A percentile compares a stretch with the other conserved stretches of the same genome.
These are phyloP conservation scores for Phytopythium delawarense DNA, from an alignment of 352 stramenopile genomes.

Conservation along the genomic window DNA sequence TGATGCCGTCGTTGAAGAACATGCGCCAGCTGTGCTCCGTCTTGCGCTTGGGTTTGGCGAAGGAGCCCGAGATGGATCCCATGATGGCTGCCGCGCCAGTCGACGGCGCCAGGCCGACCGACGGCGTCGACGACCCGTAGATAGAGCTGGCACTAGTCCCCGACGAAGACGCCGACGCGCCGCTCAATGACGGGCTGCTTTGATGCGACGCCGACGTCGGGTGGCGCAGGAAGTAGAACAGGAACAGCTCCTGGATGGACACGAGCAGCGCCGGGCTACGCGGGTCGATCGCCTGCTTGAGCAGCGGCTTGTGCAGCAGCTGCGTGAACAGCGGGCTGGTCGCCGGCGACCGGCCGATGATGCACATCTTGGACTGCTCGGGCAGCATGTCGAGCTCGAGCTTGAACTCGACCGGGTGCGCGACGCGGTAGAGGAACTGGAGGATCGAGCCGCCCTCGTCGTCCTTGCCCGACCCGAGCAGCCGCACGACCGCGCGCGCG, in stretches of 20 bases:
- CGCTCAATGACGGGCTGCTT: slow-evolving; percentile 20
- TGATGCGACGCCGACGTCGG: slow-evolving; percentile 68
- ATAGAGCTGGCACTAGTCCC: background rate
- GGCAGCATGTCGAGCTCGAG: slow-evolving; percentile 72
- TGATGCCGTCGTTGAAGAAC: slow-evolving; percentile 65
- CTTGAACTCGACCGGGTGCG: slow-evolving; percentile 80
- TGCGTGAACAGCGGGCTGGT: slow-evolving; percentile 78
- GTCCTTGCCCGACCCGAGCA: slow-evolving; percentile 53
- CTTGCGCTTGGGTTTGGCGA: slow-evolving; percentile 42
- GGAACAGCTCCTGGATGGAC: slow-evolving; percentile 80
- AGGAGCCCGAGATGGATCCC: slow-evolving; percentile 45
- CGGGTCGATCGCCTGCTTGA: slow-evolving; percentile 73
- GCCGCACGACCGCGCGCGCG: slow-evolving; percentile 48
- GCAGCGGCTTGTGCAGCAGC: slow-evolving; percentile 74
- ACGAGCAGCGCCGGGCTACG: slow-evolving; percentile 75
- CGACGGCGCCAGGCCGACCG: background rate
- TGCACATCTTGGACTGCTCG: slow-evolving; percentile 76
- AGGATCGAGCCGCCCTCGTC: slow-evolving; percentile 75
- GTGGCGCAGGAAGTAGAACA: slow-evolving; percentile 85
- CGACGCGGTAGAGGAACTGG: slow-evolving; percentile 73
- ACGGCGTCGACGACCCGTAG: slow-evolving; percentile 3
- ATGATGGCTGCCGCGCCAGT: slow-evolving; percentile 28
- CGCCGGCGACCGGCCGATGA: slow-evolving; percentile 59
- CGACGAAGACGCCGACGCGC: background rate
- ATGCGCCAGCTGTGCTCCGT: slow-evolving; percentile 65